Evolutionary conservation across 2,329 filamentous ascomycete species (phyloP).

Genomic region (Neopestalotiopsis rosae): DNA sequence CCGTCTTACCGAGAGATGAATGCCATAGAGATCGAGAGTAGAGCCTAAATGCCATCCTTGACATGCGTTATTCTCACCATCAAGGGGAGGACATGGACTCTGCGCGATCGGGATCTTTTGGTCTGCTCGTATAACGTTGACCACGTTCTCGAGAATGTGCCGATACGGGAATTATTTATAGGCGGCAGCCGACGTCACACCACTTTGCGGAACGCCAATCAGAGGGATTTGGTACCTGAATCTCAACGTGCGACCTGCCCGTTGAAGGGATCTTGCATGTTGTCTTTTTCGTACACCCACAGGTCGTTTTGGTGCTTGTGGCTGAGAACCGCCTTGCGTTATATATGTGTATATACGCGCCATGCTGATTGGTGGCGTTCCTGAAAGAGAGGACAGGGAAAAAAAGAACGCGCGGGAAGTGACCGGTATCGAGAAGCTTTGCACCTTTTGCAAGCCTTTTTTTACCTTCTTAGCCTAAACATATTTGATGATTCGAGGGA

Average conservation of each 20-base stretch:
- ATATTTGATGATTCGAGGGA: background rate
- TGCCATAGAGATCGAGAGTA: too few relatives aligned
- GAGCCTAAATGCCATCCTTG: too few relatives aligned
- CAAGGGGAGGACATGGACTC: too few relatives aligned
- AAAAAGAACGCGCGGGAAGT: background rate
- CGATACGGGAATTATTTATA: background rate
- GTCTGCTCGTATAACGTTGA: too few relatives aligned
- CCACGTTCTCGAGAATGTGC: too few relatives aligned
- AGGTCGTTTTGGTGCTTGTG: background rate
- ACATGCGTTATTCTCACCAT: too few relatives aligned
- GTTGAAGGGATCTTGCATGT: background rate
- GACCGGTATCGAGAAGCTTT: background rate
- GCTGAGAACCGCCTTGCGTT: background rate
- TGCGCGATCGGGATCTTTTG: too few relatives aligned
- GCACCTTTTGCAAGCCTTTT: background rate
- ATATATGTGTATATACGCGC: slow-evolving; percentile 1
- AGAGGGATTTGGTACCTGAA: background rate
- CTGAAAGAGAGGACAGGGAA: background rate
- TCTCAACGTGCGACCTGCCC: background rate
- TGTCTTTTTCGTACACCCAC: background rate
- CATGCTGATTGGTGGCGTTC: background rate
- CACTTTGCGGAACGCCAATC: background rate
- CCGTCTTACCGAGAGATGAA: too few relatives aligned
- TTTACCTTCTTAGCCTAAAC: background rate
- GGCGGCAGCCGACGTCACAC: background rate